Evolutionary conservation across 2,329 filamentous ascomycete species (phyloP).

Genomic region (Trichoderma atroviride): DNA sequence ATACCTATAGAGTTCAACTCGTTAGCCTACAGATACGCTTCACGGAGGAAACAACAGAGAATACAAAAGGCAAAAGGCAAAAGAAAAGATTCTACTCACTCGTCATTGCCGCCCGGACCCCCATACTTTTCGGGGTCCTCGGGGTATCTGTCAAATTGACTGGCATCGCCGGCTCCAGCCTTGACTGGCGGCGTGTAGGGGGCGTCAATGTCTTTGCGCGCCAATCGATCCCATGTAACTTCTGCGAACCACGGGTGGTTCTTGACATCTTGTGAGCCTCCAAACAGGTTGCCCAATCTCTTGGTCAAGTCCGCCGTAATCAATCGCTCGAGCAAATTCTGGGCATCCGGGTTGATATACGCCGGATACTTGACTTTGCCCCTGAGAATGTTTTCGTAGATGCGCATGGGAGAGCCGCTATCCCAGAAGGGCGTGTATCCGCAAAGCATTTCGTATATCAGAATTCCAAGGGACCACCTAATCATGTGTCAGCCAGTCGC

Average conservation of each 20-base stretch:
- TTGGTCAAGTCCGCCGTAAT: constrained; percentile 96
- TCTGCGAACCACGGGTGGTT: constrained; percentile 95
- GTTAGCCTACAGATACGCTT: background rate
- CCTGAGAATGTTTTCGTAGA: constrained; percentile 98
- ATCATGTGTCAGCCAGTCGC: constrained; percentile 16
- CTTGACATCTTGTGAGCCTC: constrained; percentile 89
- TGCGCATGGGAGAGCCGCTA: constrained; percentile 95
- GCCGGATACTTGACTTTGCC: constrained; percentile 95
- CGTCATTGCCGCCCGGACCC: constrained; percentile 68
- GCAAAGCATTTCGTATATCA: constrained; percentile 99
- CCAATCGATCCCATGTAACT: constrained; percentile 94
- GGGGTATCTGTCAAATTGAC: constrained; percentile 96
- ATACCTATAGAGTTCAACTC: constrained; percentile 52
- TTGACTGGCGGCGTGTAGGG: constrained; percentile 96
- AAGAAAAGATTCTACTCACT: constrained; percentile 63
- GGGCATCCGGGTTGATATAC: constrained; percentile 92
- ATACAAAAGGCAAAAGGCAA: no score
- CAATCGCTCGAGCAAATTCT: constrained; percentile 86
- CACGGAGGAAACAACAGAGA: no score
- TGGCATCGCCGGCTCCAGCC: constrained; percentile 90
- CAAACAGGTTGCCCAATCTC: constrained; percentile 89
- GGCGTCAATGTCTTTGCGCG: constrained; percentile 95
- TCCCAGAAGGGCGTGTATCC: constrained; percentile 99
- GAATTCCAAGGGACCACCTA: constrained; percentile 98
- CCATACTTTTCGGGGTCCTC: constrained; percentile 96